Percentiles rank a stretch among this genome's conserved stretches.
Conservation (phyloP, 1,284 basidiomycete genomes). For the Tilletiaria anomala region DNA sequence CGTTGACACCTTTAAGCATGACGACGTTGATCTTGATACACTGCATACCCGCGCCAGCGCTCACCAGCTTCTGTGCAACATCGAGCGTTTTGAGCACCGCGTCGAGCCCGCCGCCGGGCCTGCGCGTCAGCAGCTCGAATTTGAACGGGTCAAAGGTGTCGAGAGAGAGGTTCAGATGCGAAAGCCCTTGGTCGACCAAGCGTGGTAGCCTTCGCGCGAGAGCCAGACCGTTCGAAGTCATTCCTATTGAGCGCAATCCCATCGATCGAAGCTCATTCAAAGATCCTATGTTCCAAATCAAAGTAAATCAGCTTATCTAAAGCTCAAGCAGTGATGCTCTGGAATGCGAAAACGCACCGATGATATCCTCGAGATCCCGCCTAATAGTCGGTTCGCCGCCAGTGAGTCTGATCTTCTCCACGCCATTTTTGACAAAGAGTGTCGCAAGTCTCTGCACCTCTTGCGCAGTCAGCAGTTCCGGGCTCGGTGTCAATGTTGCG, state of each 20-base stretch:
- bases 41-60: no score
- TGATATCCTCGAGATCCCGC: conserved; percentile 59
- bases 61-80: conserved; percentile 46
- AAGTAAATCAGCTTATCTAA: background rate
- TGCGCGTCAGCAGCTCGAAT: conserved; percentile 68
- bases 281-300: conserved; percentile 2
- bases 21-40: conserved; percentile 70
- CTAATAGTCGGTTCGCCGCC: conserved; percentile 77
- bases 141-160: conserved; percentile 76
- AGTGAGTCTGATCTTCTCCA: conserved; percentile 71
- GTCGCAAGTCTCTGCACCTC: conserved; percentile 57
- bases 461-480: conserved; percentile 57
- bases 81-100: conserved; percentile 59
- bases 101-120: conserved; percentile 48
- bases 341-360: conserved; percentile 45
- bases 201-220: conserved; percentile 57
- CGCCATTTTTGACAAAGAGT: conserved; percentile 61
- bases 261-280: conserved; percentile 28
- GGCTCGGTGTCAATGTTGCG: conserved; percentile 56
- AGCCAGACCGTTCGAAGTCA: conserved; percentile 70
- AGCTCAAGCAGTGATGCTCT: background rate
- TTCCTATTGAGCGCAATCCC: conserved; percentile 62
- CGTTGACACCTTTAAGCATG: conserved; percentile 65
- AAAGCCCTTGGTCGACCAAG: conserved; percentile 57
- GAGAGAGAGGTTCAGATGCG: conserved; percentile 57